These are phyloP conservation scores for Diophrys appendiculata DNA, from an alignment of 73 alveolate genomes.

Conservation along the genomic window DNA sequence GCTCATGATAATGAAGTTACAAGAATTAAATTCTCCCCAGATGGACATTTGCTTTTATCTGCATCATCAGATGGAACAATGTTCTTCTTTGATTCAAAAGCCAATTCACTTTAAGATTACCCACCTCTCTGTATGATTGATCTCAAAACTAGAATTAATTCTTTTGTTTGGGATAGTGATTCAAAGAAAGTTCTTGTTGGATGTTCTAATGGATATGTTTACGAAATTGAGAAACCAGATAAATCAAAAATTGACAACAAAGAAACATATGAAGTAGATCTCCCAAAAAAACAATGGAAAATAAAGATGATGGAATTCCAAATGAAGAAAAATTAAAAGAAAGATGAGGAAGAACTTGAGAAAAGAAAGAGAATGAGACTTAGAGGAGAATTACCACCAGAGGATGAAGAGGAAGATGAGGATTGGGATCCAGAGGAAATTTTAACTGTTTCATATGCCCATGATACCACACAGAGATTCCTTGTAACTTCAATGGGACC, in stretches of 20 bases:
- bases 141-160: slow-evolving; percentile 56
- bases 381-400: slow-evolving; percentile 68
- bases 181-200: slow-evolving; percentile 64
- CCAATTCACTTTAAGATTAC: slow-evolving; percentile 48
- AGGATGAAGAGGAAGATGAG: slow-evolving; percentile 84
- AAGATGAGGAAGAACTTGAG: slow-evolving; percentile 70
- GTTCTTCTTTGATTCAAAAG: slow-evolving; percentile 70
- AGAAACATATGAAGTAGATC: slow-evolving; percentile 68
- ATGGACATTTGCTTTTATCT: slow-evolving; percentile 63
- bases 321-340: slow-evolving; percentile 79
- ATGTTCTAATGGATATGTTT: slow-evolving; percentile 71
- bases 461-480: slow-evolving; percentile 58
- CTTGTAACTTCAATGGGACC: slow-evolving; percentile 72
- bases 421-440: slow-evolving; percentile 90
- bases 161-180: slow-evolving; percentile 64
- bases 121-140: slow-evolving; percentile 73
- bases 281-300: slow-evolving; percentile 47
- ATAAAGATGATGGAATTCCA: slow-evolving; percentile 90
- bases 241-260: slow-evolving; percentile 62
- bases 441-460: slow-evolving; percentile 46
- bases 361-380: slow-evolving; percentile 63
- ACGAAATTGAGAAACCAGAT: slow-evolving; percentile 65
- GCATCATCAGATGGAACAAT: slow-evolving; percentile 68
- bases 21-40: slow-evolving; percentile 67
- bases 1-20: slow-evolving; percentile 76